phyloP scores from a whole-genome alignment of 805 yeast genomes.

The Candida jianshihensis region DNA sequence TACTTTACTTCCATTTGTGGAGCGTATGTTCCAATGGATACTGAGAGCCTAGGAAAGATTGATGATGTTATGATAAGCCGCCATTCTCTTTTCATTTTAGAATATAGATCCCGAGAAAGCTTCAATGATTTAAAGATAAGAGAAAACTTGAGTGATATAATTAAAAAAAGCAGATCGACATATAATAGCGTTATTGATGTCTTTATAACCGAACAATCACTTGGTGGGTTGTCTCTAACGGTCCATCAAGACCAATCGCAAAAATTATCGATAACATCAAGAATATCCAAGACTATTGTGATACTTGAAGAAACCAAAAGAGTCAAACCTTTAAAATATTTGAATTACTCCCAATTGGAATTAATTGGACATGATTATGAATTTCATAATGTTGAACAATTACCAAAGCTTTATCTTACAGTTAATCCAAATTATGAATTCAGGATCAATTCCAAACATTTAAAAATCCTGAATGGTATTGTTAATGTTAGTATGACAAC shows the following conservation, averaged over 20 bases:
- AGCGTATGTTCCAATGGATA: conserved; percentile 4
- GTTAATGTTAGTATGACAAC: conserved; percentile 14
- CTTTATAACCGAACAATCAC: neutral
- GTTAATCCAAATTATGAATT: conserved; percentile 11
- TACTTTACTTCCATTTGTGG: conserved; percentile 9
- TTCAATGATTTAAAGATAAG: conserved; percentile 1
- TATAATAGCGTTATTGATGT: neutral
- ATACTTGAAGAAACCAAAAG: neutral
- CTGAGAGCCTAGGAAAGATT: no score
- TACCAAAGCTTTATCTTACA: conserved; percentile 15
- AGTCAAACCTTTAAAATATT: neutral
- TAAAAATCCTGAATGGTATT: conserved; percentile 11
- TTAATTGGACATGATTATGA: conserved; percentile 17
- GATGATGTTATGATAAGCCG: neutral
- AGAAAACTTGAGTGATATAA: neutral
- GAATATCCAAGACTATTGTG: neutral
- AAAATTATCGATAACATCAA: neutral
- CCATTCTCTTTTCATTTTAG: neutral
- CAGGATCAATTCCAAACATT: conserved; percentile 9
- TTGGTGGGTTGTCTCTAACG: neutral
- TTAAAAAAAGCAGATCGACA: neutral
- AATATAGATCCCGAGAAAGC: conserved; percentile 4
- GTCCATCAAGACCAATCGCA: neutral
- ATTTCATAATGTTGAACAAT: conserved; percentile 4
- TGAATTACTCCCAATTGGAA: conserved; percentile 4